Percentiles rank a stretch among this genome's conserved stretches.
phyloP scores from a whole-genome alignment of 2,329 filamentous ascomycete species.

The Xylariales sp. region DNA sequence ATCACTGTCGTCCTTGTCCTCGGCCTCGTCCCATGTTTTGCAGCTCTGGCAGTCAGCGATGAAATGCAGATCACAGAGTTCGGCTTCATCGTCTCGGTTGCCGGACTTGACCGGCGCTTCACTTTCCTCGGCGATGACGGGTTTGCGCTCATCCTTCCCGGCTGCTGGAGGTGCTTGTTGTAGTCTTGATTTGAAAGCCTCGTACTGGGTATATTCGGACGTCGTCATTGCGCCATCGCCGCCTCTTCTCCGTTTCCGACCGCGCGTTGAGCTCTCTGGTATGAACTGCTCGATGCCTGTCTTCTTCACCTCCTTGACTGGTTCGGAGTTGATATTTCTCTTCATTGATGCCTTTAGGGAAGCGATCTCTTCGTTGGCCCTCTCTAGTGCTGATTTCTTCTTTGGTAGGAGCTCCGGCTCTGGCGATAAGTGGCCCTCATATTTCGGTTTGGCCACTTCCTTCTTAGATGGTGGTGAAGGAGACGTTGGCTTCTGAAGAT shows the following conservation, averaged over 20 bases:
- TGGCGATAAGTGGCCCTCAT: slow-evolving; percentile 29
- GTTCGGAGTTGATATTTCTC: slow-evolving; percentile 49
- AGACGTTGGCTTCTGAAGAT: slow-evolving; percentile 13
- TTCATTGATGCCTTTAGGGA: slow-evolving; percentile 79
- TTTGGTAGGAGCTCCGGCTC: slow-evolving; percentile 25
- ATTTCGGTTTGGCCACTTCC: slow-evolving; percentile 15
- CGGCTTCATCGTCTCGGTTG: slow-evolving; percentile 61
- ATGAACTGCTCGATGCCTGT: slow-evolving; percentile 70
- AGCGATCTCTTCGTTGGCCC: slow-evolving; percentile 75
- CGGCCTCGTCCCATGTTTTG: slow-evolving; percentile 69
- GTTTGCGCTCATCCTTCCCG: slow-evolving; percentile 26
- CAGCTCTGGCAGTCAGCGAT: slow-evolving; percentile 94
- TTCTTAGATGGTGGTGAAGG: slow-evolving; percentile 6
- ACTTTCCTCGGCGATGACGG: slow-evolving; percentile 21
- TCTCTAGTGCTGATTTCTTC: slow-evolving; percentile 54
- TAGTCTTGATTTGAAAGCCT: slow-evolving; percentile 75
- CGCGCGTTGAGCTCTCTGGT: slow-evolving; percentile 63
- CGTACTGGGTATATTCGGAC: slow-evolving; percentile 67
- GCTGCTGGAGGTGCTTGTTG: slow-evolving; percentile 41
- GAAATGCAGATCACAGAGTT: slow-evolving; percentile 89
- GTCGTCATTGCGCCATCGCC: slow-evolving; percentile 44
- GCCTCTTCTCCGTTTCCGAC: slow-evolving; percentile 63
- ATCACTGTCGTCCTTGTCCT: slow-evolving; percentile 51
- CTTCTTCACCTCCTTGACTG: slow-evolving; percentile 55
- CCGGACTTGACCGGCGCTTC: slow-evolving; percentile 18